These are phyloP conservation scores for Saccharomyces jurei DNA, from an alignment of 805 yeast species.

Conservation along the genomic window DNA sequence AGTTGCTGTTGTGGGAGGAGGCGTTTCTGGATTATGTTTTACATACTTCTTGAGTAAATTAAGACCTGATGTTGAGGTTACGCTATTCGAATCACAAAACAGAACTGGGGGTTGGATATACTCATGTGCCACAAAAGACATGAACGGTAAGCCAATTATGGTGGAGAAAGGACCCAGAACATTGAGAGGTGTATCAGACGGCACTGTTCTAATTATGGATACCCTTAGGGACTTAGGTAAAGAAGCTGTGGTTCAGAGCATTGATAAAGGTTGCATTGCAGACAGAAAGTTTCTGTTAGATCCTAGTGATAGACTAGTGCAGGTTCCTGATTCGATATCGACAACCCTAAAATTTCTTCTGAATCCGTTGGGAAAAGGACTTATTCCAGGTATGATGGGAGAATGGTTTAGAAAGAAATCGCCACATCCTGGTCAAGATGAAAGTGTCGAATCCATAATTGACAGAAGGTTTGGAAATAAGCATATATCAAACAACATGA, in stretches of 20 bases:
- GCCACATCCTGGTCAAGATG: slow-evolving; percentile 40
- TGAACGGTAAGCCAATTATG: slow-evolving; percentile 22
- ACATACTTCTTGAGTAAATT: slow-evolving; percentile 58
- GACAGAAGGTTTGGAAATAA: slow-evolving; percentile 58
- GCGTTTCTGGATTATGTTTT: slow-evolving; percentile 76
- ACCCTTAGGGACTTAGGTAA: slow-evolving; percentile 40
- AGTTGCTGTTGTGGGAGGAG: slow-evolving; percentile 79
- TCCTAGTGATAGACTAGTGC: slow-evolving; percentile 38
- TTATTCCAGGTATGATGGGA: slow-evolving; percentile 37
- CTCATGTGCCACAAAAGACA: slow-evolving; percentile 36
- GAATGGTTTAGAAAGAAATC: slow-evolving; percentile 39
- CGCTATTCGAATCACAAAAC: slow-evolving; percentile 47
- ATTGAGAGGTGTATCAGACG: slow-evolving; percentile 72
- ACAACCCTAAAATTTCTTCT: slow-evolving; percentile 30
- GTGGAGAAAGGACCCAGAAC: slow-evolving; percentile 89
- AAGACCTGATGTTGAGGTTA: slow-evolving; percentile 69
- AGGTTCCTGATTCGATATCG: slow-evolving; percentile 42
- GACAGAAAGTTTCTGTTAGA: slow-evolving; percentile 64
- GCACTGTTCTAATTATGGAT: slow-evolving; percentile 63
- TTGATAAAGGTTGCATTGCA: slow-evolving; percentile 51
- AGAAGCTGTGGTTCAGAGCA: slow-evolving; percentile 46
- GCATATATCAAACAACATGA: slow-evolving; percentile 42
- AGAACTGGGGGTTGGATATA: slow-evolving; percentile 77
- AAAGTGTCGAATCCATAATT: slow-evolving; percentile 61
- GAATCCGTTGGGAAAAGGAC: slow-evolving; percentile 39